Conservation (phyloP, 129 eudicot species). For the Scalesia atractyloides region DNA sequence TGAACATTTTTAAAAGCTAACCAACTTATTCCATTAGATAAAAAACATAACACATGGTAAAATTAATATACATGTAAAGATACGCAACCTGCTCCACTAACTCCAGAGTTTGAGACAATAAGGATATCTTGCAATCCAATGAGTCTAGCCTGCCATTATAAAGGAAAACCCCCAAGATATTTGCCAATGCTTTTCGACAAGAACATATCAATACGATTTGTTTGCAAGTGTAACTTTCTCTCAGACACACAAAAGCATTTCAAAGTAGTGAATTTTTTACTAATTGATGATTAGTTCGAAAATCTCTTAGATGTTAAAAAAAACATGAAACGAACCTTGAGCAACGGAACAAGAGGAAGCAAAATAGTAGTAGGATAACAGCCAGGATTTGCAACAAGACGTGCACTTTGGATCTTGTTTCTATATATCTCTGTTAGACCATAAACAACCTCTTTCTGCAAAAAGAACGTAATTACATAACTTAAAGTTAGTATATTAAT, state of each 20-base stretch:
- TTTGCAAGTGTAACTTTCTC: background rate
- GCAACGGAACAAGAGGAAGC: slow-evolving; percentile 90
- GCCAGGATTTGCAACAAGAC: slow-evolving; percentile 97
- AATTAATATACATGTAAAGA: slow-evolving; percentile 14
- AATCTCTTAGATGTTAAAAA: slow-evolving; percentile 11
- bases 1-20: background rate
- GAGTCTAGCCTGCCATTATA: background rate
- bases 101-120: background rate
- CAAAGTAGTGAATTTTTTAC: background rate
- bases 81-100: slow-evolving; percentile 32
- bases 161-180: background rate
- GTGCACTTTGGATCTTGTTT: slow-evolving; percentile 72
- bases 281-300: background rate
- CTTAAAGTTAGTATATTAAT: background rate
- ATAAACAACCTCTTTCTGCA: slow-evolving; percentile 92
- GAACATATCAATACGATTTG: background rate
- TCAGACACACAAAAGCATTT: background rate
- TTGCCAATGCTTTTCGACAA: background rate
- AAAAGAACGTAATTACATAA: slow-evolving; percentile 12
- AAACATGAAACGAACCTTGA: slow-evolving; percentile 53
- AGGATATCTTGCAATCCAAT: background rate
- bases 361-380: slow-evolving; percentile 94
- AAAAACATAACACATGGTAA: background rate
- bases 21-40: background rate
- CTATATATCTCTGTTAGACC: slow-evolving; percentile 89